Conservation (phyloP, 2,329 filamentous ascomycete genomes). For the Fusarium temperatum region DNA sequence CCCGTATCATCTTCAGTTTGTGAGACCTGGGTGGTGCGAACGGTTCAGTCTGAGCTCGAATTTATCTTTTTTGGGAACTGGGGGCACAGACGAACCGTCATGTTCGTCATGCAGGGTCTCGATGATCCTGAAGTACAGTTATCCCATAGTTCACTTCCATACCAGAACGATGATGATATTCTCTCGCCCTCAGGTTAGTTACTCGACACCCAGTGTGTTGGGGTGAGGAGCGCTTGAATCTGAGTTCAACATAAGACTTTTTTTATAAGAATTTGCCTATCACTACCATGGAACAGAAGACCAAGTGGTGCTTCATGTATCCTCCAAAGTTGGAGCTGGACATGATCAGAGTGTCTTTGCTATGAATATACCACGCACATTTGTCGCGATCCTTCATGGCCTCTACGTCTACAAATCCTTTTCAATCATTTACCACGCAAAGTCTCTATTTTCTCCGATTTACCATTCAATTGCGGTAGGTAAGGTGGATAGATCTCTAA, state of each 20-base stretch:
- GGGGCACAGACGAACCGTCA: background rate
- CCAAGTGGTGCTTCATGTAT: background rate
- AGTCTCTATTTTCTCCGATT: fast-evolving
- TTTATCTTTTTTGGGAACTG: background rate
- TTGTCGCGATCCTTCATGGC: too few relatives aligned
- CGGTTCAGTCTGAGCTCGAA: background rate
- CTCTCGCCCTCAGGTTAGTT: background rate
- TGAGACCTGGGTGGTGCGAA: background rate
- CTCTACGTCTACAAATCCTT: background rate
- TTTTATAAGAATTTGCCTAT: background rate
- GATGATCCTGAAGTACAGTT: background rate
- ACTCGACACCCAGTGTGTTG: background rate
- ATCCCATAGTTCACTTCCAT: background rate
- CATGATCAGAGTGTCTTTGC: background rate
- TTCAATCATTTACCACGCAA: fast-evolving
- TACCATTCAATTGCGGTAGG: background rate
- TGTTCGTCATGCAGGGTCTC: background rate
- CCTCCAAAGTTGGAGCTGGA: too few relatives aligned
- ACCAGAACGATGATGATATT: background rate
- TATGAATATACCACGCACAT: too few relatives aligned
- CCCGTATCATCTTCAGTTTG: background rate
- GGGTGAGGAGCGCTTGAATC: background rate
- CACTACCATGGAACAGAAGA: background rate
- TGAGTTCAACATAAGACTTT: background rate
- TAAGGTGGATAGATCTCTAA: background rate